A percentile compares a stretch with the other conserved stretches of the same genome.
phyloP scores from a whole-genome alignment of 768 basidiomycete species.

The Termitomyces sp. region DNA sequence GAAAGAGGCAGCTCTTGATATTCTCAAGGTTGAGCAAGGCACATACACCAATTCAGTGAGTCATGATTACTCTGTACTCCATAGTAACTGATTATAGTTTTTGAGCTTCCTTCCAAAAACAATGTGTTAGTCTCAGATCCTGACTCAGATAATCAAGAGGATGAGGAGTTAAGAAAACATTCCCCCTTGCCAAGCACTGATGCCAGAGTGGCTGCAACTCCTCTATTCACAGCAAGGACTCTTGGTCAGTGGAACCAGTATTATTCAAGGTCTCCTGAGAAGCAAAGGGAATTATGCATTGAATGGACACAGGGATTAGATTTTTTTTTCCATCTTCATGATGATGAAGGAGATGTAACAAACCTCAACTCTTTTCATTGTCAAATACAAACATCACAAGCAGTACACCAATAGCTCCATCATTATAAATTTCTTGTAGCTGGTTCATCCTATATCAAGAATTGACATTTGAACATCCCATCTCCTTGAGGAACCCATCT shows the following conservation, averaged over 20 bases:
- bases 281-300: not conserved
- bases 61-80: not conserved
- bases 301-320: not conserved
- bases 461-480: no score
- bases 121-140: not conserved
- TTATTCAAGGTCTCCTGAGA: not conserved
- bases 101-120: not conserved
- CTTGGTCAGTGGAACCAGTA: not conserved
- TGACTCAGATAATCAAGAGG: not conserved
- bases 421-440: no score
- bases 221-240: not conserved
- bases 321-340: no score
- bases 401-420: not conserved
- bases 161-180: not conserved
- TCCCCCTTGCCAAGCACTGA: not conserved
- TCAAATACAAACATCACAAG: not conserved
- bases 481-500: no score
- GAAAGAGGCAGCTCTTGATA: not conserved
- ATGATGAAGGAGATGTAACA: not conserved
- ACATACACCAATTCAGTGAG: not conserved
- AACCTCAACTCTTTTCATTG: not conserved
- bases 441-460: no score
- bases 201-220: not conserved
- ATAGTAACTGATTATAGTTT: not conserved
- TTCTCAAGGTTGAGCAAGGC: not conserved